phyloP scores from a whole-genome alignment of 2,329 filamentous ascomycete species.

The Fusarium beomiforme region DNA sequence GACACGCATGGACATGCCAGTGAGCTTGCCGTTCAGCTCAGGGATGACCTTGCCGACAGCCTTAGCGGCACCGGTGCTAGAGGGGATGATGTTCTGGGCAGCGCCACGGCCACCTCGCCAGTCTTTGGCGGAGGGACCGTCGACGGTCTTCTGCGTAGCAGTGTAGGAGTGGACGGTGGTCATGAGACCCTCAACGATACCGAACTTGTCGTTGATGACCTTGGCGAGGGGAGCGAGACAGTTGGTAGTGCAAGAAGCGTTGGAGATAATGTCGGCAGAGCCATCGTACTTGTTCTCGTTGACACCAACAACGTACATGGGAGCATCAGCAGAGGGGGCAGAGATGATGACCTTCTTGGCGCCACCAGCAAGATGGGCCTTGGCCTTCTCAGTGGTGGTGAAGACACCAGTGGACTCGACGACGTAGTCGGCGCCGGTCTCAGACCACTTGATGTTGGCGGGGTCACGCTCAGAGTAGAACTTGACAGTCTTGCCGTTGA shows the following conservation, averaged over 20 bases:
- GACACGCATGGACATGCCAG: conserved; percentile 99
- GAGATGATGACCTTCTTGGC: conserved; percentile 99
- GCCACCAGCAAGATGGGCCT: conserved; percentile 92
- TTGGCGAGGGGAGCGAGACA: conserved; percentile 99
- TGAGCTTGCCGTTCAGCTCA: conserved; percentile 97
- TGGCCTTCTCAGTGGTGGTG: conserved; percentile 97
- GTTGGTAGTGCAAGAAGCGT: conserved; percentile 99
- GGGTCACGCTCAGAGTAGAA: conserved; percentile 97
- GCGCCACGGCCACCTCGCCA: conserved; percentile 99
- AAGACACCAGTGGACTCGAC: conserved; percentile 99
- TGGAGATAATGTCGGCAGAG: conserved; percentile 93
- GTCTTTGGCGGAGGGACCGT: conserved; percentile 97
- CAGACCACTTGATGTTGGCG: conserved; percentile 86
- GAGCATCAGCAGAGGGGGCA: conserved; percentile 91
- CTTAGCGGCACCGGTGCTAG: conserved; percentile 99
- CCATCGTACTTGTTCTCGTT: conserved; percentile 95
- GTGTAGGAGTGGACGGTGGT: conserved; percentile 99
- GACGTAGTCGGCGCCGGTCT: conserved; percentile 90
- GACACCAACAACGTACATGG: conserved; percentile 99
- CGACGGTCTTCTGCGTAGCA: conserved; percentile 99
- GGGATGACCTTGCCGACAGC: conserved; percentile 99
- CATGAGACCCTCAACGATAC: conserved; percentile 98
- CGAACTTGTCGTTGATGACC: conserved; percentile 98
- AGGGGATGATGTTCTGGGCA: conserved; percentile 99
- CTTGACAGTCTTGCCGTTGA: conserved; percentile 95